Evolutionary conservation across 108 stramenopile genomes (phyloP), one percentile per base, ranked within the genome.

Genomic region (Cyclotella baltica): DNA sequence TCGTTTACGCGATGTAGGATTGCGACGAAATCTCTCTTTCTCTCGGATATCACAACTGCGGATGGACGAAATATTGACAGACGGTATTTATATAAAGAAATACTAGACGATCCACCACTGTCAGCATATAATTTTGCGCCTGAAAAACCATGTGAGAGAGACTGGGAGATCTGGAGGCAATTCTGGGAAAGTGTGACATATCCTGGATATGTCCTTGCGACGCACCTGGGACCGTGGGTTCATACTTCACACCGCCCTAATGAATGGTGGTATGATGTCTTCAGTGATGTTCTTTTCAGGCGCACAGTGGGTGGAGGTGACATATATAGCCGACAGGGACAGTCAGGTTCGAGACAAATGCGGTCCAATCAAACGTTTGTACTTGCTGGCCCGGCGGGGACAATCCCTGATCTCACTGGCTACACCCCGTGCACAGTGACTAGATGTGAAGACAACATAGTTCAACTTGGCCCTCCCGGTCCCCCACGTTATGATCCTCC

Each of bases 1-100:
- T 2, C 4, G 22, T 68, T 16, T 48, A 68, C 20, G 50, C 51
- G 67, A 8, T 46, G 43, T 48, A 48, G 67, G 28, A 22, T 67
- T 29, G 2, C 47, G 16, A 6, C 20, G 1, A 22, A 29, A 29
- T 3, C 33, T 9, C n/a, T 68, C 3, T 53, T 52, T 11, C 20
- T 68, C n/a, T n/a, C n/a, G n/a, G n/a, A n/a, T n/a, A n/a, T n/a
- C n/a, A n/a, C n/a, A n/a, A n/a, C n/a, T n/a, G 51, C 67, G 1
- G 31, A 52, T 34, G 51, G 67, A n/a, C 11, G 30, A 22, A 31
- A 0, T 29, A 34, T 68, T 15, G 65, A 67, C 6, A 1, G 19
- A 2, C 6, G 18, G 4, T 48, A 6, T 48, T 1, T 48, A 6
- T 2, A 6, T 6, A 6, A n/a, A 1, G 19, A 2, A 4, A 1